Base-by-base conservation (phyloP, 345 rosid genomes). In the Punica granatum region DNA sequence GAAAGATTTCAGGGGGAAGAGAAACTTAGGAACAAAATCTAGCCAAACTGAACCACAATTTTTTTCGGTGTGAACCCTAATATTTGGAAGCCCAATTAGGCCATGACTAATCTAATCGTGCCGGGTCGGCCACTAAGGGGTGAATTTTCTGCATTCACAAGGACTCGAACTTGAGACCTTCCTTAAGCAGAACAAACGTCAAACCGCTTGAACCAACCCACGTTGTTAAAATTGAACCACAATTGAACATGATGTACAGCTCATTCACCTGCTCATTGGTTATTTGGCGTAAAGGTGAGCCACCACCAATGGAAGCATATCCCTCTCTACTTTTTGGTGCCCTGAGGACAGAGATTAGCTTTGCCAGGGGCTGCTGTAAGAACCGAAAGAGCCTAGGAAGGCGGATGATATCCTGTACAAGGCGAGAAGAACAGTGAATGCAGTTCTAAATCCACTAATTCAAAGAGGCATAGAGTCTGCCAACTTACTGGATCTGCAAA, bases 281-380 rank as follows among this genome's bases (percentile, higher is more conserved):
- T 66, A 91, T 88, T 74, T 82, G 89, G 69, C 95, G 89, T 80
- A 89, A 54, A 56, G 96, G 97, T 28, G 96, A 94, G 65, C 97
- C 92, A 41, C 99, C 99, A 46, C 99, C 99, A 46, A 94, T 91
- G 60, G 97, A 82, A 77, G 99, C 99, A 86, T 94, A 94, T 64
- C 95, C 99, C 82, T 91, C 96, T 83, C 82, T 91, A 39, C 95
- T 89, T 72, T 91, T 91, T 1, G 96, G 95, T 18, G 99, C 96
- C 18, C 96, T 86, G 46, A 88, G 76, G 19, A 88, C 81, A 69
- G 98, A 94, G 66, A 94, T 94, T 31, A 91, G 79, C 46, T 88
- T 70, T 1, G 97, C 99, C 67, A 91, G 66, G 23, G 99, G 88
- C 41, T 80, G 73, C 75, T 89, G 98, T 53, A 91, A 88, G 81